Conservation (phyloP, 169 alveolate genomes). For the Plasmodium falciparum region DNA sequence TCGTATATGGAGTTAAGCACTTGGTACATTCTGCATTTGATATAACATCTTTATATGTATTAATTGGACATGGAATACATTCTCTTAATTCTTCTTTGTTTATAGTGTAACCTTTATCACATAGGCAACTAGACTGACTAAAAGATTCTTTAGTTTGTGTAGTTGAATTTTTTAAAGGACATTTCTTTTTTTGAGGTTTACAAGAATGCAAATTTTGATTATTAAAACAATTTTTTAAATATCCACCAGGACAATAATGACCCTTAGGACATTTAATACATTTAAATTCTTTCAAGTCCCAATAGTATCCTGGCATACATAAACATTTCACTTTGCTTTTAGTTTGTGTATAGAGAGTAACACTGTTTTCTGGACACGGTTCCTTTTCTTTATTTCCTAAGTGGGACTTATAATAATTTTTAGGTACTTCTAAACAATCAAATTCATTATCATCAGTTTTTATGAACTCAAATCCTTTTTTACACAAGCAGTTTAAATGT, state of each 20-base stretch:
- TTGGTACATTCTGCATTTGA: constrained; percentile 80
- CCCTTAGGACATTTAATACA: constrained; percentile 82
- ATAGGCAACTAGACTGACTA: constrained; percentile 77
- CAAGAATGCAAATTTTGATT: constrained; percentile 33
- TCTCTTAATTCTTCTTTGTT: constrained; percentile 44
- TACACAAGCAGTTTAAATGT: constrained; percentile 80
- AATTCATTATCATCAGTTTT: constrained; percentile 49
- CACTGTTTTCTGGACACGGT: constrained; percentile 82
- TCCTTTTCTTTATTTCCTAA: constrained; percentile 75
- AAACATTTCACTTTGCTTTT: constrained; percentile 29
- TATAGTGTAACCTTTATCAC: constrained; percentile 77
- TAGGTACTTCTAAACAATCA: constrained; percentile 71
- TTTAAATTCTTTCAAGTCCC: constrained; percentile 39
- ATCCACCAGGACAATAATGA: constrained; percentile 82
- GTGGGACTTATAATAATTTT: constrained; percentile 74
- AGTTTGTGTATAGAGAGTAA: constrained; percentile 72
- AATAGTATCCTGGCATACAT: constrained; percentile 59
- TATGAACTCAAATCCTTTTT: constrained; percentile 78
- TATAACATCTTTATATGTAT: constrained; percentile 80
- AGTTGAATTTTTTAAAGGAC: constrained; percentile 77
- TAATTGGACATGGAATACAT: constrained; percentile 79
- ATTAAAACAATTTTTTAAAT: constrained; percentile 50
- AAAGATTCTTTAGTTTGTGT: constrained; percentile 69
- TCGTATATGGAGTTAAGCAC: constrained; percentile 79
- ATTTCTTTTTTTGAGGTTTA: constrained; percentile 70